Evolutionary conservation across 2,329 filamentous ascomycete genomes (phyloP), one percentile per base, ranked within the genome.

Genomic region (Raffaelea arxii): DNA sequence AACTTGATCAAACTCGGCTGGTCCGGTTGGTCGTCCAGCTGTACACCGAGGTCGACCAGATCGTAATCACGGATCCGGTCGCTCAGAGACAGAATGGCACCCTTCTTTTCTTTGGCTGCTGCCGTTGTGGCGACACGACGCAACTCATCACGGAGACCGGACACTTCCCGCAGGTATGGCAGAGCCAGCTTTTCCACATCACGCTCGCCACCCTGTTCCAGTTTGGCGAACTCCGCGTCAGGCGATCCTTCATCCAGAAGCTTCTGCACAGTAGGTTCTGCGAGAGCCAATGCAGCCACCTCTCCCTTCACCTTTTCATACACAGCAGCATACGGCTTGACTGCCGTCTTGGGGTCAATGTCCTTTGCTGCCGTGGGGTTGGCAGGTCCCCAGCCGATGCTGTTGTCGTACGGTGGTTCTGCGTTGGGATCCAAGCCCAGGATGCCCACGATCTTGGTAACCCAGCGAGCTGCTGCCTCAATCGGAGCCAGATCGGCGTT

Each of bases 361-460:
- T 36, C 40, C 12, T 25, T 40, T n/a, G 44, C 30, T 14, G 64
- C 65, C 25, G 74, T 66, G 1, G 79, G 77, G 32, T 84, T 75
- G 41, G 81, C 77, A 43, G 81, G 71, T 25, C 81, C 81, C 81
- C 81, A 85, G 37, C 78, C 81, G 43, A 84, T 74, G 16, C 63
- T 60, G 18, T 61, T 59, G 6, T 57, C 49, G 39, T 71, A 63
- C 22, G 62, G 62, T 32, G 64, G 59, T 51, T 65, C 50, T 16
- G 56, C 63, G 4, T 58, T 57, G 1, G 65, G 61, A 51, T 79
- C 74, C 1, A 86, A 72, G 40, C 82, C 82, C 47, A 86, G 78
- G 46, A 81, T 77, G 51, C 77, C 77, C 25, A 83, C 72, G 46
- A 86, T 77, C 12, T 71, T 69, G 1, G 82, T 86, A 23, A 86